Conservation (phyloP, 176 grass and related monocot genomes). For the Stipa capillata region DNA sequence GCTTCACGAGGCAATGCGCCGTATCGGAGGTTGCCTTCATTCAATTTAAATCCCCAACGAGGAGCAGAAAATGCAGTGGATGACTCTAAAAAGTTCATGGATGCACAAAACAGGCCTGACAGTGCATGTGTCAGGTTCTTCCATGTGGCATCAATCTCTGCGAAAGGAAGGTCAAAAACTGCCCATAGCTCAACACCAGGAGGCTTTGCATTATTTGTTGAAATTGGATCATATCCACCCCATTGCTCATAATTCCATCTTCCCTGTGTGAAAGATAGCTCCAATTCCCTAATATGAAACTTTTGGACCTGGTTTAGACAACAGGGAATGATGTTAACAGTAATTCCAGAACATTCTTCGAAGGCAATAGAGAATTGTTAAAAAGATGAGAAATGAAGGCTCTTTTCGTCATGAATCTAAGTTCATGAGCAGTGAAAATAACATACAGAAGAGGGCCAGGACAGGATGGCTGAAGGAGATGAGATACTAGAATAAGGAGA, state of each 20-base stretch:
- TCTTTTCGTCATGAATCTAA: too few relatives aligned
- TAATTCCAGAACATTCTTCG: background rate
- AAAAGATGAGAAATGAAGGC: background rate
- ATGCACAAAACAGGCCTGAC: constrained; percentile 94
- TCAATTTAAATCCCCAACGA: constrained; percentile 65
- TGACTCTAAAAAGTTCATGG: constrained; percentile 89
- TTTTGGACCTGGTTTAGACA: constrained; percentile 69
- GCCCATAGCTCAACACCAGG: constrained; percentile 97
- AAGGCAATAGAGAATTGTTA: background rate
- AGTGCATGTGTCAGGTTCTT: constrained; percentile 86
- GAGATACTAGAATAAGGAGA: too few relatives aligned
- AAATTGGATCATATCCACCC: constrained; percentile 92
- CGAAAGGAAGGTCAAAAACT: constrained; percentile 51
- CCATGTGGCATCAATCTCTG: constrained; percentile 79
- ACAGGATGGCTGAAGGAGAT: too few relatives aligned
- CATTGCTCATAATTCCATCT: constrained; percentile 91
- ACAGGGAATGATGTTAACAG: constrained; percentile 13
- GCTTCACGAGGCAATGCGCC: constrained; percentile 92
- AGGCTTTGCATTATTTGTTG: constrained; percentile 76
- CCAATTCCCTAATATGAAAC: constrained; percentile 76
- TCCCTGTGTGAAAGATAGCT: constrained; percentile 96
- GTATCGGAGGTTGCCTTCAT: constrained; percentile 67
- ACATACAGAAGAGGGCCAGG: too few relatives aligned
- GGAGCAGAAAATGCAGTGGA: constrained; percentile 74
- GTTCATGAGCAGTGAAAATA: too few relatives aligned